Evolutionary conservation across 1,284 basidiomycete genomes (phyloP).

Genomic region (Sanguinoderma infundibulare): DNA sequence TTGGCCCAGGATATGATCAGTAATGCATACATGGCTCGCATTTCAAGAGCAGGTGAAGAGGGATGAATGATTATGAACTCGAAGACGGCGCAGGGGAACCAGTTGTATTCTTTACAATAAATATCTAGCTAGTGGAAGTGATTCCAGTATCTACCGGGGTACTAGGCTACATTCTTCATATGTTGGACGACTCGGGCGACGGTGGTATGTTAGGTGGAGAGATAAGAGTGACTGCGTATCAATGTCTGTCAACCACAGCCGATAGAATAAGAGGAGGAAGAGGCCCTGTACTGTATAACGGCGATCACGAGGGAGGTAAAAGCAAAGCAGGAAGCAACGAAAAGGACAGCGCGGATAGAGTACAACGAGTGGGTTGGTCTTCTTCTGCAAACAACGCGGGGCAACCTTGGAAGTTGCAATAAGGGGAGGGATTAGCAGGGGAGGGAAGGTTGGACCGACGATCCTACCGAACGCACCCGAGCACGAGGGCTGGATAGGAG

Average conservation of each 20-base stretch:
- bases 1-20: no score
- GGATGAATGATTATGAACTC: not conserved
- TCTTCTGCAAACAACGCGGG: slow-evolving; percentile 13
- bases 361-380: slow-evolving; percentile 13
- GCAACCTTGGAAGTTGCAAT: not conserved
- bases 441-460: not conserved
- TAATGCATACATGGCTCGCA: no score
- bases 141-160: slow-evolving; percentile 33
- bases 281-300: not conserved
- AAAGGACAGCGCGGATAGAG: slow-evolving; percentile 10
- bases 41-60: not conserved
- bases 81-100: not conserved
- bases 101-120: slow-evolving; percentile 31
- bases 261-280: not conserved
- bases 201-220: not conserved
- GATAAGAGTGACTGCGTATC: not conserved
- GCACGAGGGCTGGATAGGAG: not conserved
- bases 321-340: not conserved
- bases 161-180: slow-evolving; percentile 32
- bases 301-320: slow-evolving; percentile 3
- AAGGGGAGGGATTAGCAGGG: not conserved
- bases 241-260: not conserved
- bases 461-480: not conserved
- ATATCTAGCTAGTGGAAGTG: slow-evolving; percentile 17
- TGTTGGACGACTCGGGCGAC: slow-evolving; percentile 1